Percentiles rank a stretch among this genome's conserved stretches.
Evolutionary conservation across 1,284 basidiomycete species (phyloP).

Genomic region (Pisolithus thermaeus): DNA sequence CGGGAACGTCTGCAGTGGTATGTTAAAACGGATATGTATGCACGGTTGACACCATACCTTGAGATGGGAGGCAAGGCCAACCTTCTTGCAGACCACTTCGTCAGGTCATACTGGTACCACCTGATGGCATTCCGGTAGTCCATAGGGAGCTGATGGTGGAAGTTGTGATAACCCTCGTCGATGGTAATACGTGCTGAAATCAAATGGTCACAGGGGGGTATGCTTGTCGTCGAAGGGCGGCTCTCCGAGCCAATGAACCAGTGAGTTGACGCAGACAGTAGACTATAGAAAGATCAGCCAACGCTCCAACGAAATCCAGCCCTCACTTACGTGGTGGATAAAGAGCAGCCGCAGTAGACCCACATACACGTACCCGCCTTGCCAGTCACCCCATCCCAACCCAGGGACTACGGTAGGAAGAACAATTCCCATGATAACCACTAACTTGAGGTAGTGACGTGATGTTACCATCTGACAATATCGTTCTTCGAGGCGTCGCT

Average conservation of each 20-base stretch:
- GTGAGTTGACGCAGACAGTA: slow-evolving; percentile 93
- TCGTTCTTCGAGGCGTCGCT: slow-evolving; percentile 76
- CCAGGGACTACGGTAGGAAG: slow-evolving; percentile 77
- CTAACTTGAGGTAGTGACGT: slow-evolving; percentile 64
- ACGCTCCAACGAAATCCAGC: background rate
- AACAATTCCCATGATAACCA: slow-evolving; percentile 69
- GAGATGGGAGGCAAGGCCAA: slow-evolving; percentile 82
- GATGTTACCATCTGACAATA: slow-evolving; percentile 85
- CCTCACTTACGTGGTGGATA: slow-evolving; percentile 76
- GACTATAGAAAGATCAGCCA: slow-evolving; percentile 42
- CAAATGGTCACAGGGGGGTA: slow-evolving; percentile 82
- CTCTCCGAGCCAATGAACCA: slow-evolving; percentile 92
- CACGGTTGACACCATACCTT: slow-evolving; percentile 44
- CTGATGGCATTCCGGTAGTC: slow-evolving; percentile 92
- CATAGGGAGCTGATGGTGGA: slow-evolving; percentile 93
- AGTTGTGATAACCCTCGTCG: slow-evolving; percentile 96
- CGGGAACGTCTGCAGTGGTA: slow-evolving; percentile 60
- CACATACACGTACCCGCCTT: slow-evolving; percentile 85
- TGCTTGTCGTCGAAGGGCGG: slow-evolving; percentile 93
- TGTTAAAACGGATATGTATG: background rate
- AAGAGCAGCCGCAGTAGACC: slow-evolving; percentile 77
- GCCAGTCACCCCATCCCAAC: slow-evolving; percentile 78
- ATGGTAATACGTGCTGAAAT: slow-evolving; percentile 84
- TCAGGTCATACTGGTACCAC: slow-evolving; percentile 89
- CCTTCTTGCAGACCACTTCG: slow-evolving; percentile 77